phyloP scores from a whole-genome alignment of 1,139 yeast genomes.

The Wickerhamiella infanticola region DNA sequence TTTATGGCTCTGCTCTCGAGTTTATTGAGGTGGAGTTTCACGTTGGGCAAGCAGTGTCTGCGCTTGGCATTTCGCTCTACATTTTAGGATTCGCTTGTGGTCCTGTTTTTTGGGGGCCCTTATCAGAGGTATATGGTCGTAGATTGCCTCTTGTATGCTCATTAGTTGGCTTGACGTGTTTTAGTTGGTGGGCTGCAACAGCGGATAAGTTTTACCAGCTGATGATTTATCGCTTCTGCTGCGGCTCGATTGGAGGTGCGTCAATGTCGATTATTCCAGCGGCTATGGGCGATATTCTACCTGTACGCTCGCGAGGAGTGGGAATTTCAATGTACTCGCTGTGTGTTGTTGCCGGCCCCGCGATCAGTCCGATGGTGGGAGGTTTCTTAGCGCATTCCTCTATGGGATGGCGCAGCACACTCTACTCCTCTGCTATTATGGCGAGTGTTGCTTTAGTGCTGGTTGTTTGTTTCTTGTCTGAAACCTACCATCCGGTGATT shows the following conservation, averaged over 20 bases:
- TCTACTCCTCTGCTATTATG: conserved; percentile 38
- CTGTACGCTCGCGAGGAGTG: conserved; percentile 47
- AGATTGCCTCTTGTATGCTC: conserved; percentile 41
- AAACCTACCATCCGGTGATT: conserved; percentile 34
- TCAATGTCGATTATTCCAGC: conserved; percentile 79
- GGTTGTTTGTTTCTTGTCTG: conserved; percentile 28
- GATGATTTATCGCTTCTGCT: conserved; percentile 58
- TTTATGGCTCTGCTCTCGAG: conserved; percentile 38
- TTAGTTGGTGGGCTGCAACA: conserved; percentile 58
- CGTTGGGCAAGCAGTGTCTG: conserved; percentile 38
- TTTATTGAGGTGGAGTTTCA: conserved; percentile 31
- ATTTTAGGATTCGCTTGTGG: conserved; percentile 77
- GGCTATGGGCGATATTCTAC: conserved; percentile 62
- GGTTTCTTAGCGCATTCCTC: conserved; percentile 25
- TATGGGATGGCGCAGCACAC: conserved; percentile 46
- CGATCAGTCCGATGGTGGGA: conserved; percentile 47
- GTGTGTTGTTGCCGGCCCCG: conserved; percentile 62
- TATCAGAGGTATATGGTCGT: conserved; percentile 67
- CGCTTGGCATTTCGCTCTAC: conserved; percentile 52
- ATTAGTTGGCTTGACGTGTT: conserved; percentile 42
- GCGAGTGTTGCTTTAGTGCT: conserved; percentile 26
- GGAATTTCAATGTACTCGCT: conserved; percentile 54
- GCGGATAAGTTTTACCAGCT: conserved; percentile 62
- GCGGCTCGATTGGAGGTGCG: conserved; percentile 67
- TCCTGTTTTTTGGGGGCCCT: conserved; percentile 69